Percentiles rank a stretch among this genome's conserved stretches.
phyloP scores from a whole-genome alignment of 441 rosid species.

The Corymbia citriodora region DNA sequence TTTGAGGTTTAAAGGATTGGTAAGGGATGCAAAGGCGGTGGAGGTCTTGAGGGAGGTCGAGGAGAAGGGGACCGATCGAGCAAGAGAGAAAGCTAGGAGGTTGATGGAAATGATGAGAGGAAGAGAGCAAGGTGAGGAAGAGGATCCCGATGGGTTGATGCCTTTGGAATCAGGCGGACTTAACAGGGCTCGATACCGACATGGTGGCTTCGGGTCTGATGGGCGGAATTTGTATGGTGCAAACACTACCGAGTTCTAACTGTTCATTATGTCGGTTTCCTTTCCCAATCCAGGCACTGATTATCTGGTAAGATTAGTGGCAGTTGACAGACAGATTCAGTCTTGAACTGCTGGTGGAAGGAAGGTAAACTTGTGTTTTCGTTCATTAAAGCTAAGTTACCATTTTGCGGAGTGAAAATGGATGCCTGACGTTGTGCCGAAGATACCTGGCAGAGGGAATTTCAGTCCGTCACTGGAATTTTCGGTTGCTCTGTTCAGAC shows the following conservation, averaged over 20 bases:
- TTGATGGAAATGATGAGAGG: slow-evolving; percentile 34
- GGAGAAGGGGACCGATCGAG: slow-evolving; percentile 35
- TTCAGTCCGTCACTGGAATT: not conserved
- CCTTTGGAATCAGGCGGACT: not conserved
- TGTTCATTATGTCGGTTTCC: not conserved
- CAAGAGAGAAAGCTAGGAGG: slow-evolving; percentile 52
- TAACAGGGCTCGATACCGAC: not conserved
- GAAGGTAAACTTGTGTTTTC: not conserved
- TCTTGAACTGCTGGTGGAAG: not conserved
- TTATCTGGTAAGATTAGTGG: not conserved
- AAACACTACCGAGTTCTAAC: not conserved
- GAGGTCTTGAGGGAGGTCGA: slow-evolving; percentile 44
- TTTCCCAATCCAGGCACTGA: not conserved
- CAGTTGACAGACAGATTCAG: not conserved
- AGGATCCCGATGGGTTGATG: slow-evolving; percentile 3
- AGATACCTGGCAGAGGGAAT: not conserved
- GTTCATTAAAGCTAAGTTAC: not conserved
- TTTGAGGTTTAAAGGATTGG: slow-evolving; percentile 58
- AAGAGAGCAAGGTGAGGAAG: slow-evolving; percentile 31
- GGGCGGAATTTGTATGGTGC: not conserved
- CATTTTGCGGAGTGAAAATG: not conserved
- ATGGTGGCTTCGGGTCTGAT: not conserved
- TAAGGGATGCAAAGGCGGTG: slow-evolving; percentile 36
- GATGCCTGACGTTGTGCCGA: not conserved
- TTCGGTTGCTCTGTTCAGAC: not conserved